Base-by-base conservation (phyloP, 495 filamentous ascomycete species). In the Echria macrotheca region DNA sequence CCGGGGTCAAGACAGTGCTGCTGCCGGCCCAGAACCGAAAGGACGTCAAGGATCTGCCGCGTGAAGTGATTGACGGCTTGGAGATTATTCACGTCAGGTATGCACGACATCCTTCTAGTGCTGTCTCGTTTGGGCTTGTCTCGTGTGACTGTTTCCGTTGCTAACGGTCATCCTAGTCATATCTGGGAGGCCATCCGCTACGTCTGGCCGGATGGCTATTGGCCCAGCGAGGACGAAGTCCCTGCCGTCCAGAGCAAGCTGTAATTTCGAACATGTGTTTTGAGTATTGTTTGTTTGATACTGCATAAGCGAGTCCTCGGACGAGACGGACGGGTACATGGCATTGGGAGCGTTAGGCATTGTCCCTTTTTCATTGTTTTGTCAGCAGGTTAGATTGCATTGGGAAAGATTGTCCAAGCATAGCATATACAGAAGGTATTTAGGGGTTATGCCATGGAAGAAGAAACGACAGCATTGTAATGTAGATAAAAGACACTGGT, bases 1-100 rank as follows among this genome's bases (percentile, higher is more conserved):
- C 93, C 15, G 93, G 93, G 19, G 93, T 99, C 43, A 94, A 93
- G 75, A 93, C 86, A 31, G 93, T 97, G 25, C 70, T 99, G 46
- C 73, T 99, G 25, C 93, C 93, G 24, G 77, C 84, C 32, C 80
- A 84, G 52, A 99, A 99, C 64, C 78, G 84, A 55, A 96, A 96
- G 69, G 94, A 99, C 62, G 85, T 87, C 52, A 88, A 86, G 69
- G 91, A 97, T 61, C 74, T 97, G 18, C 93, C 94, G 3, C 73
- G 84, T 60, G 93, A 99, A 69, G 93, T 97, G 19, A 86, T 78
- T 66, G 77, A 89, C 53, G 90, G 89, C 0, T 64, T 99, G 50
- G 81, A 90, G 61, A 96, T 99, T 62, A 76, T 95, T 38, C 86
- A 85, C 70, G 88, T 97, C 55, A 75, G 76, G 87, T 91, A 81